Evolutionary conservation across 495 filamentous ascomycete species (phyloP), one percentile per base, ranked within the genome.

Genomic region (Penicillium diatomitis): DNA sequence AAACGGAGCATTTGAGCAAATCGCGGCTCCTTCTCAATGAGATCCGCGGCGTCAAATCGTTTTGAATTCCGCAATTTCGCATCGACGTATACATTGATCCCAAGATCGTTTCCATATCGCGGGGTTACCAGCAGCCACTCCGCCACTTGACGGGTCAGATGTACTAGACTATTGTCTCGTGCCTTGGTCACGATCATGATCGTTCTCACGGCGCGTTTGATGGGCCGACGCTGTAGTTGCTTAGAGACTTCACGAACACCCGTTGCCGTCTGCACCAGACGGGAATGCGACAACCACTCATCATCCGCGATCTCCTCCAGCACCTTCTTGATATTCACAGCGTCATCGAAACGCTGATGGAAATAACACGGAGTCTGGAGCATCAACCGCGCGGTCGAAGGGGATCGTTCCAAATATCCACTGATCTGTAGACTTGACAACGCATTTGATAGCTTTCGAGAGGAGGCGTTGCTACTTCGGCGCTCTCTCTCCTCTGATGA

Each of bases 121-220:
- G 88, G 86, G 9, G 88, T 94, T 50, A 75, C 80, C 41, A 98
- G 73, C 5, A 98, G 72, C 87, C 90, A 98, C 56, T 84, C 78
- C 10, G 90, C 71, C 43, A 98, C 71, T 57, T 95, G 85, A 40
- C 88, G 81, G 1, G 92, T 98, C 57, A 95, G 71, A 51, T 80
- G 74, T 8, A 97, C 88, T 35, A 98, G 72, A 38, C 83, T 79
- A 57, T 95, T 95, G 64, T 98, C 94, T 40, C 88, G 78, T 28
- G 94, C 90, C 67, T 97, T 98, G 49, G 94, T 98, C 31, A 98
- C 80, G 54, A 98, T 90, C 88, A 98, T 95, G 49, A 98, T 80
- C 63, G 84, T 95, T 49, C 78, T 78, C 33, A 96, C 90, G 2
- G 87, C 89, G 43, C 88, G 81, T 63, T 84, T 88, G 67, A 96